Conservation (phyloP, 805 yeast species). For the Maudiozyma turicensis region DNA sequence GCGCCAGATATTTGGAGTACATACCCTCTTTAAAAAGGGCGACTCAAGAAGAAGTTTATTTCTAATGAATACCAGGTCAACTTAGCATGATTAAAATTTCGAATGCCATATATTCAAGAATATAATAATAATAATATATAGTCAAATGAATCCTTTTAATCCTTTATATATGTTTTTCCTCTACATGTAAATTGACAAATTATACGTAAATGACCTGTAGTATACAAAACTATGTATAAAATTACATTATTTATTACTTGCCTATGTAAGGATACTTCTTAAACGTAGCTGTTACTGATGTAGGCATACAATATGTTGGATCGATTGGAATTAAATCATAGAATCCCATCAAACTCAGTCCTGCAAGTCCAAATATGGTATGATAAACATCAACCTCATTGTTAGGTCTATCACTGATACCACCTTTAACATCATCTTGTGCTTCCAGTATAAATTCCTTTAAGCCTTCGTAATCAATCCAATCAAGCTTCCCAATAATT, state of each 20-base stretch:
- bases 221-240: background rate
- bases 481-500: conserved; percentile 54
- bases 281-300: conserved; percentile 27
- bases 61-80: conserved; percentile 10
- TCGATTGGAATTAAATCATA: conserved; percentile 55
- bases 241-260: background rate
- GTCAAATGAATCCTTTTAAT: no score
- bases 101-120: no score
- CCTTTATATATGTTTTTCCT: no score
- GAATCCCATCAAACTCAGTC: conserved; percentile 64
- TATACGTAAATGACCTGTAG: no score
- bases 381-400: conserved; percentile 91
- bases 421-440: conserved; percentile 76
- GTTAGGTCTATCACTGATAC: conserved; percentile 85
- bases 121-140: no score
- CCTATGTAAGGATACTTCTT: conserved; percentile 28
- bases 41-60: conserved; percentile 38
- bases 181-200: no score
- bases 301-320: conserved; percentile 83
- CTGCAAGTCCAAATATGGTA: conserved; percentile 84
- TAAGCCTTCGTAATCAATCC: conserved; percentile 65
- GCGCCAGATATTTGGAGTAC: conserved; percentile 66
- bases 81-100: no score
- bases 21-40: conserved; percentile 48
- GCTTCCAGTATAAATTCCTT: conserved; percentile 59